Base-by-base conservation (phyloP, 495 filamentous ascomycete species). In the Penicillium chermesinum region DNA sequence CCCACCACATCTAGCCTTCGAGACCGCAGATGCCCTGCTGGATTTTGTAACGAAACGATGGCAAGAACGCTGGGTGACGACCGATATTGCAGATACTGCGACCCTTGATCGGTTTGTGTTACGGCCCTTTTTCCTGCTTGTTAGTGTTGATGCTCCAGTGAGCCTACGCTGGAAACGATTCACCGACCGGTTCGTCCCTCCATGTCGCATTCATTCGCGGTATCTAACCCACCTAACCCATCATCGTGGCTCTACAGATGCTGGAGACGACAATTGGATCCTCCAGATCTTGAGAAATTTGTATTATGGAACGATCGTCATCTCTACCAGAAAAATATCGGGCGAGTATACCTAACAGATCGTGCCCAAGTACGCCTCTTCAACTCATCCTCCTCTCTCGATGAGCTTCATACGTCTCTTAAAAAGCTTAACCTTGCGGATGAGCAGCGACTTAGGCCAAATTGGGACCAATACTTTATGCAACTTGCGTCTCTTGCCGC, bases 391-490 rank as follows among this genome's bases (percentile, higher is more conserved):
- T 77, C 81, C 22, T 82, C 83, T 19, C 65, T 95, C 3, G 61
- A 80, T 19, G 77, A 80, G 61, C 73, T 98, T 2, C 80, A 88
- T 60, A 63, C 69, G 10, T 78, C 86, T 4, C 77, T 98, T 7
- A 67, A 76, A 38, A 65, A 72, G 15, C 78, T 96, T 6, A 77
- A 93, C 56, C 74, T 97, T 25, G 74, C 86, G 9, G 81, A 93
- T 63, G 80, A 85, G 25, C 75, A 87, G 55, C 84, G 93, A 2
- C 70, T 97, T 20, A 80, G 93, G 1, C 93, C 93, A n/a, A 86
- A 78, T 48, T 98, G 93, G 93, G 93, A 98, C 65, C 79, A 88
- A 53, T 98, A 98, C 70, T 98, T 98, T 65, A 98, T 98, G 93
- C 77, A 87, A 45, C 75, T 98, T 5, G 90, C 91, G 7, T 91